These are phyloP conservation scores for Neostapfia colusana DNA, from an alignment of 176 grass and related monocot genomes.

Conservation along the genomic window DNA sequence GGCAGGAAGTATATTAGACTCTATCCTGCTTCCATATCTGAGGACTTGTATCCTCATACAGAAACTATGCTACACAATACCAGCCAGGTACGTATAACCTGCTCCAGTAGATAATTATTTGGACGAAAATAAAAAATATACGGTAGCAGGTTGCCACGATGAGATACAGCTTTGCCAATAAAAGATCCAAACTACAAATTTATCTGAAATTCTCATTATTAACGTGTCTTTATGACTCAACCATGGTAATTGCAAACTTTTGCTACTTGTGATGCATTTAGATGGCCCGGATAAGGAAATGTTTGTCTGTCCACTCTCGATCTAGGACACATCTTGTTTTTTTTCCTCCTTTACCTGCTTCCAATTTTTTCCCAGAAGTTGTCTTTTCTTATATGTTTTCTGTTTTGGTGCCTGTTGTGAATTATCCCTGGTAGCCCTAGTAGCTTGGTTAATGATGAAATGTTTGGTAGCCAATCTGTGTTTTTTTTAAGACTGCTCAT, in stretches of 20 bases:
- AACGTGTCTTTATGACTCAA: not conserved
- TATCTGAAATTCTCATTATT: not conserved
- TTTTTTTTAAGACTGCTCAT: not conserved
- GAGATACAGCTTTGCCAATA: not conserved
- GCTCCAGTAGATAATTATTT: slow-evolving; percentile 14
- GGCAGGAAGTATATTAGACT: slow-evolving; percentile 95
- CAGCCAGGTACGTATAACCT: slow-evolving; percentile 62
- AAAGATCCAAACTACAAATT: slow-evolving; percentile 2
- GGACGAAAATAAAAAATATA: not conserved
- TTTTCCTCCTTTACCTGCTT: not conserved
- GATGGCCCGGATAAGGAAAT: not conserved
- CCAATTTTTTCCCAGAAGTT: not conserved
- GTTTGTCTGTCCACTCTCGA: not conserved
- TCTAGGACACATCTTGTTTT: not conserved
- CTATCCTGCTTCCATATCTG: slow-evolving; percentile 71
- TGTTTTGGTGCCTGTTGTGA: not conserved
- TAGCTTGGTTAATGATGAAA: too few relatives aligned
- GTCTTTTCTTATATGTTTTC: not conserved
- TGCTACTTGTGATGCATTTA: slow-evolving; percentile 1
- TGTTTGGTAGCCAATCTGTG: too few relatives aligned
- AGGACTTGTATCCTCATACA: slow-evolving; percentile 74
- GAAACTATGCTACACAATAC: slow-evolving; percentile 87
- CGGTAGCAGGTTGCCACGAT: not conserved
- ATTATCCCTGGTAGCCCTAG: too few relatives aligned
- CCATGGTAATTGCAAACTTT: not conserved